Conservation (phyloP, 306 rosid genomes). For the Cicer bijugum region DNA sequence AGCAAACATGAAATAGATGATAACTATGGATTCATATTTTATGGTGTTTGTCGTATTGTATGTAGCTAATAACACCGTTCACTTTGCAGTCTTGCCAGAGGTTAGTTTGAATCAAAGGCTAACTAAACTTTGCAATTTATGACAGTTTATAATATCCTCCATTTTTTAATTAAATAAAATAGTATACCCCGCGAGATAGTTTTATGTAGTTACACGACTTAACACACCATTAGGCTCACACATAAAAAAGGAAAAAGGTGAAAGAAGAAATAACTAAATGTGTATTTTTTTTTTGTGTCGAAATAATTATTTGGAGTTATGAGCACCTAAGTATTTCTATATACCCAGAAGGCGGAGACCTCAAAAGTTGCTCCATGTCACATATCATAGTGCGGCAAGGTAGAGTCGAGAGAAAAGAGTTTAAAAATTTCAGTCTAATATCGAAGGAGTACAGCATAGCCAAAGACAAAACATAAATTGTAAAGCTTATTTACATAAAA, state of each 20-base stretch:
- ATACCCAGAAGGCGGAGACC: background rate
- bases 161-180: background rate
- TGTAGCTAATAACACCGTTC: background rate
- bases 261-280: too few relatives aligned
- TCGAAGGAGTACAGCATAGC: too few relatives aligned
- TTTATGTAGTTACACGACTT: too few relatives aligned
- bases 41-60: background rate
- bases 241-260: too few relatives aligned
- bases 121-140: background rate
- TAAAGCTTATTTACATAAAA: too few relatives aligned
- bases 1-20: constrained; percentile 30
- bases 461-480: too few relatives aligned
- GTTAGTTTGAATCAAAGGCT: constrained; percentile 11
- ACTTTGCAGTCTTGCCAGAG: background rate
- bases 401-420: background rate
- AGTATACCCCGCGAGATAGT: too few relatives aligned
- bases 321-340: too few relatives aligned
- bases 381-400: background rate
- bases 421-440: too few relatives aligned
- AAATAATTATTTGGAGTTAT: too few relatives aligned
- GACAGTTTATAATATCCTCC: background rate
- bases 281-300: too few relatives aligned
- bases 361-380: background rate
- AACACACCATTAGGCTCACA: too few relatives aligned
- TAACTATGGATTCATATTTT: constrained; percentile 16